phyloP scores from a whole-genome alignment of 2,329 filamentous ascomycete genomes.

The Xylariaceae sp. region DNA sequence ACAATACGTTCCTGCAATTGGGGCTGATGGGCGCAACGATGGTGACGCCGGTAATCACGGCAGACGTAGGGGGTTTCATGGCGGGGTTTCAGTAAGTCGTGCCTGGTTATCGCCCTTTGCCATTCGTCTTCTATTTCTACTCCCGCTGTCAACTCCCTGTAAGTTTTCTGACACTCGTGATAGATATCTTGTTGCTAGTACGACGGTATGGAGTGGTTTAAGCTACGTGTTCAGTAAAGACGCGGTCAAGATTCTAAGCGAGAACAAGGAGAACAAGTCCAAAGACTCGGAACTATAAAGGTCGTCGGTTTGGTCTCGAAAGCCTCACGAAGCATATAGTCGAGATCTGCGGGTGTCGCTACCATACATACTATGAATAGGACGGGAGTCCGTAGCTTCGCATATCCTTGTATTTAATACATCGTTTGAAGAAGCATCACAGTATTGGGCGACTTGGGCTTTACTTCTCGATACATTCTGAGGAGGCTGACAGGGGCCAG shows the following conservation, averaged over 20 bases:
- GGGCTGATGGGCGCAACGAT: constrained; percentile 81
- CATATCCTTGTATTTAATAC: too few relatives aligned
- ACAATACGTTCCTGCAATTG: constrained; percentile 91
- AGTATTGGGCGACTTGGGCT: too few relatives aligned
- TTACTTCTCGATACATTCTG: too few relatives aligned
- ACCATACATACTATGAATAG: too few relatives aligned
- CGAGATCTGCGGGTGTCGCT: too few relatives aligned
- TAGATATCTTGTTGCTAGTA: constrained; percentile 80
- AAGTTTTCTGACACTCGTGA: constrained; percentile 27
- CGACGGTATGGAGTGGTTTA: constrained; percentile 88
- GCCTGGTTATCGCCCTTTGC: too few relatives aligned
- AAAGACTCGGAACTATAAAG: not conserved
- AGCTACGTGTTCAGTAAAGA: constrained; percentile 91
- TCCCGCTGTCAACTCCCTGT: constrained; percentile 1
- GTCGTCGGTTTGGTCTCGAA: not conserved
- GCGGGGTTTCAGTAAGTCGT: constrained; percentile 59
- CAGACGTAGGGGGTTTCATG: constrained; percentile 51
- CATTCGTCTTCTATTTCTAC: constrained; percentile 2
- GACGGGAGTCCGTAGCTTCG: too few relatives aligned
- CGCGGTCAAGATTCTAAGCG: constrained; percentile 76
- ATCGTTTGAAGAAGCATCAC: too few relatives aligned
- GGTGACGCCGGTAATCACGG: constrained; percentile 69
- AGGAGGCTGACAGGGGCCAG: too few relatives aligned
- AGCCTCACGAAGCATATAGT: too few relatives aligned
- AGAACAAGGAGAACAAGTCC: constrained; percentile 24